Evolutionary conservation across 2,329 filamentous ascomycete genomes (phyloP).

Genomic region (Neonectria ditissima): DNA sequence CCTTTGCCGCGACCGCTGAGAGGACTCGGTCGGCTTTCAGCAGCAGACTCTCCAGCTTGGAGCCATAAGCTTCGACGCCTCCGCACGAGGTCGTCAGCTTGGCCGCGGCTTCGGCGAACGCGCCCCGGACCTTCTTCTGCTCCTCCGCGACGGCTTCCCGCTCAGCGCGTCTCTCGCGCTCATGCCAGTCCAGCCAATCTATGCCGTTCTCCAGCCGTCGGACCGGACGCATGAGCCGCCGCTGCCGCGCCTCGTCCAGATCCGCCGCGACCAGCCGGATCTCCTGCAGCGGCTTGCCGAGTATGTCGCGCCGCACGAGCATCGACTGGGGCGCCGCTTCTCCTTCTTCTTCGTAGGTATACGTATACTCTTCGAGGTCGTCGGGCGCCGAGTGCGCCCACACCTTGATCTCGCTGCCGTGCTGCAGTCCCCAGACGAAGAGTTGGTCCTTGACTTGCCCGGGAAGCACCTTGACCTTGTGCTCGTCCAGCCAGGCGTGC

Average conservation of each 20-base stretch:
- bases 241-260: not conserved
- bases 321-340: not conserved
- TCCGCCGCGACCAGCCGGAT: not conserved
- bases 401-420: not conserved
- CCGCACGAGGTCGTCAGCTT: not conserved
- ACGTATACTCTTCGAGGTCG: conserved; percentile 6
- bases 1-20: not conserved
- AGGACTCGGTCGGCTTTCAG: not conserved
- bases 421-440: not conserved
- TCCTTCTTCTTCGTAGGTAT: not conserved
- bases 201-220: conserved; percentile 4
- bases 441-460: not conserved
- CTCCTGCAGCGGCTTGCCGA: conserved; percentile 2
- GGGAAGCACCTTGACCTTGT: conserved; percentile 13
- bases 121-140: not conserved
- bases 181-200: conserved; percentile 10
- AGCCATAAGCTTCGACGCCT: not conserved
- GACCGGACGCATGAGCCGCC: not conserved
- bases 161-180: not conserved
- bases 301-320: not conserved
- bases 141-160: not conserved
- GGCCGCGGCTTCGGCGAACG: not conserved
- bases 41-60: conserved; percentile 3
- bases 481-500: conserved; percentile 3
- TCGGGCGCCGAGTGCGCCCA: not conserved